Evolutionary conservation across 176 grass and related monocot species (phyloP).

Genomic region (Rhipidocladum racemiflorum): DNA sequence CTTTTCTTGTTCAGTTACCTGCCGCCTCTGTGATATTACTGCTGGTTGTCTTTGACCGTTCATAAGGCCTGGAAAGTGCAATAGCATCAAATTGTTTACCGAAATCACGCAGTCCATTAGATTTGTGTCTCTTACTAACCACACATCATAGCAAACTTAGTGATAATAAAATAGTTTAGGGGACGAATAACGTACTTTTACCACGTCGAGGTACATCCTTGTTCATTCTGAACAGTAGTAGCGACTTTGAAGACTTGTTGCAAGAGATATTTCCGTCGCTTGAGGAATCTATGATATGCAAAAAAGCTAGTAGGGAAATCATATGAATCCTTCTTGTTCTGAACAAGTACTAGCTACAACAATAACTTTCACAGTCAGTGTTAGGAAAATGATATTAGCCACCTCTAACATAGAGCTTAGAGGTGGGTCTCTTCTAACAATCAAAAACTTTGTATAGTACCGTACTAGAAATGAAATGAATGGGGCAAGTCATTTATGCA

Average conservation of each 20-base stretch:
- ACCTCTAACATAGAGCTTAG: slow-evolving; percentile 12
- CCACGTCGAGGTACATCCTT: slow-evolving; percentile 33
- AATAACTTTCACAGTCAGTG: background rate
- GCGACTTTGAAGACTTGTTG: slow-evolving; percentile 20
- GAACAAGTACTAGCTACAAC: slow-evolving; percentile 15
- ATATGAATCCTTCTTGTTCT: slow-evolving; percentile 9
- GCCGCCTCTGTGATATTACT: slow-evolving; percentile 62
- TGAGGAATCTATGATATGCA: slow-evolving; percentile 24
- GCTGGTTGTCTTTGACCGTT: slow-evolving; percentile 43
- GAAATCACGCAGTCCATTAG: background rate
- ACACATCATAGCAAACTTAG: background rate
- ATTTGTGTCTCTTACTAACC: slow-evolving; percentile 1
- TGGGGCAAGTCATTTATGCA: slow-evolving; percentile 8
- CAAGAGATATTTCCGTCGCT: slow-evolving; percentile 7
- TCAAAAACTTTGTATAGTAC: background rate
- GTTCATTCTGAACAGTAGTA: slow-evolving; percentile 11
- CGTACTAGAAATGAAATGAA: slow-evolving; percentile 1
- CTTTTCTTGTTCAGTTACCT: slow-evolving; percentile 67
- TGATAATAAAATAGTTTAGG: background rate
- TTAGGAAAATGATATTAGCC: background rate
- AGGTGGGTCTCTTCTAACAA: background rate
- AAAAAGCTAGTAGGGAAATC: slow-evolving; percentile 14
- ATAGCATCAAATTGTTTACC: slow-evolving; percentile 32
- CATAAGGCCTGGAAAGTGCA: slow-evolving; percentile 33
- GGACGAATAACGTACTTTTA: slow-evolving; percentile 38